These are phyloP conservation scores for Aspergillus chevalieri DNA, from an alignment of 2,329 filamentous ascomycete genomes.

Conservation along the genomic window DNA sequence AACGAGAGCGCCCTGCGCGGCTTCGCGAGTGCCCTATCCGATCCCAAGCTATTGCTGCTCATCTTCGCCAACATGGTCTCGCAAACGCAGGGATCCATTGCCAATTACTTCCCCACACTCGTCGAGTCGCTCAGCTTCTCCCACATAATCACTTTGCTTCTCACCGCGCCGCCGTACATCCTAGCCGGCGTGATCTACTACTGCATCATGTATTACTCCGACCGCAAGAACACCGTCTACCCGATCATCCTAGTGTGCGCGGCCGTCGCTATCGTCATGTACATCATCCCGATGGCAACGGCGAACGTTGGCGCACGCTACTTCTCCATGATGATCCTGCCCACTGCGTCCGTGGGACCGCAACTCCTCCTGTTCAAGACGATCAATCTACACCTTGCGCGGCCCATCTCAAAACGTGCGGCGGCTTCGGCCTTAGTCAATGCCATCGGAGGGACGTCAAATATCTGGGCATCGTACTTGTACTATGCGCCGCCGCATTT, in stretches of 20 bases:
- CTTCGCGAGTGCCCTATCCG: constrained; percentile 25
- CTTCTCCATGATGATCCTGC: constrained; percentile 40
- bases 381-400: constrained; percentile 37
- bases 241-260: constrained; percentile 32
- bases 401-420: constrained; percentile 39
- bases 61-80: constrained; percentile 38
- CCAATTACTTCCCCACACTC: constrained; percentile 22
- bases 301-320: constrained; percentile 36
- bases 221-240: constrained; percentile 32
- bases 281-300: constrained; percentile 35
- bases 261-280: constrained; percentile 29
- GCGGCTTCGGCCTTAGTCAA: constrained; percentile 35
- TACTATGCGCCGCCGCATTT: no score
- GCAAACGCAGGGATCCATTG: constrained; percentile 29
- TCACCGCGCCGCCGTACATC: constrained; percentile 45
- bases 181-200: constrained; percentile 35
- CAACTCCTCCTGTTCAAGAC: constrained; percentile 40
- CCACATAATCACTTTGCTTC: constrained; percentile 37
- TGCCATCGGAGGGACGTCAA: no score
- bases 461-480: no score
- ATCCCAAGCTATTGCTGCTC: constrained; percentile 33
- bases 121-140: constrained; percentile 16
- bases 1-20: constrained; percentile 21
- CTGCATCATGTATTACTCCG: constrained; percentile 31
- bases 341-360: constrained; percentile 35